Evolutionary conservation across 495 filamentous ascomycete genomes (phyloP).

Genomic region (Neurospora sp.): DNA sequence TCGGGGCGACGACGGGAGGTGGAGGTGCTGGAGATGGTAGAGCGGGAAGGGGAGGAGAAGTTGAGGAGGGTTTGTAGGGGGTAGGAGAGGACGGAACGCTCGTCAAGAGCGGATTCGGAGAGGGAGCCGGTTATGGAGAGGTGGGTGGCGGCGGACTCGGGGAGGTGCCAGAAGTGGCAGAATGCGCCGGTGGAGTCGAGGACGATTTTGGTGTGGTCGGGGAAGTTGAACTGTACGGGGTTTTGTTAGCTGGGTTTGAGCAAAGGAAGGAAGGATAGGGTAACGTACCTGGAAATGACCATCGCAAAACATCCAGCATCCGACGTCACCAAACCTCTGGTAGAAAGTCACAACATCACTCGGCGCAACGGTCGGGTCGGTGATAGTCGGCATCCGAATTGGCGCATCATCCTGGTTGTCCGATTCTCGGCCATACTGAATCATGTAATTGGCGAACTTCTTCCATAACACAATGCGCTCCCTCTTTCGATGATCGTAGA

Average conservation of each 20-base stretch:
- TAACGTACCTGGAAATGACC: conserved; percentile 65
- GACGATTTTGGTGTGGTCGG: conserved; percentile 91
- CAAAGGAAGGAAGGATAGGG: not conserved
- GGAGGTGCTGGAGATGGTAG: conserved; percentile 25
- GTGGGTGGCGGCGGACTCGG: conserved; percentile 53
- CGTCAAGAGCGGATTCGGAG: conserved; percentile 53
- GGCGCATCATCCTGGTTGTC: conserved; percentile 35
- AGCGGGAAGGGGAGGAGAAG: conserved; percentile 32
- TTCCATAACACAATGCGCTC: conserved; percentile 73
- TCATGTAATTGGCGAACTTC: conserved; percentile 95
- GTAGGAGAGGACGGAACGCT: conserved; percentile 48
- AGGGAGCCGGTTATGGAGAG: conserved; percentile 53
- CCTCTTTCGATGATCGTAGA: conserved; percentile 59
- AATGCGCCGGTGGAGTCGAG: conserved; percentile 63
- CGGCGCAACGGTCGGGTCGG: conserved; percentile 30
- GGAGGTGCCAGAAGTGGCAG: conserved; percentile 79
- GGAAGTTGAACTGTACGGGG: conserved; percentile 72
- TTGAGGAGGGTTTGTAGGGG: conserved; percentile 50
- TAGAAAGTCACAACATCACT: conserved; percentile 76
- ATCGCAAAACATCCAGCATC: conserved; percentile 82
- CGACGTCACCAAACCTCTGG: conserved; percentile 76
- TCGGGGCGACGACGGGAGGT: conserved; percentile 37
- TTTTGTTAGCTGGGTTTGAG: conserved; percentile 1
- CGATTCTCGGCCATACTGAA: conserved; percentile 45
- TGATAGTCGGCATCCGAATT: conserved; percentile 41